Evolutionary conservation across 805 yeast genomes (phyloP), one percentile per base, ranked within the genome.

Genomic region (Kuraishia floccosa): DNA sequence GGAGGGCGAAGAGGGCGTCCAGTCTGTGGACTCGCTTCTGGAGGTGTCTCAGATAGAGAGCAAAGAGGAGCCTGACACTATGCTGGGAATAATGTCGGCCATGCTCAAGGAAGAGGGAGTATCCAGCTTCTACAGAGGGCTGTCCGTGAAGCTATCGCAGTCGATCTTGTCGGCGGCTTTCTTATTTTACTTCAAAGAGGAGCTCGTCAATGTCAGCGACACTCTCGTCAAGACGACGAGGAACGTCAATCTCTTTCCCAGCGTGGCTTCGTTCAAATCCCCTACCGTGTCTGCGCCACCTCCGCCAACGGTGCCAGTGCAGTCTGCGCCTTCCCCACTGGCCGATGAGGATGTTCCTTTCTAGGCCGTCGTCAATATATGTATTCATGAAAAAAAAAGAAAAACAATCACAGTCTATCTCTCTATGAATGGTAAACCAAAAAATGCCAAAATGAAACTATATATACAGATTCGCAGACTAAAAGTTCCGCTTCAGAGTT

Each of bases 101-200:
- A 80, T 85, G 35, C 55, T 79, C 30, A 49, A 55, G 28, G 70
- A 68, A 30, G 94, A 85, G 49, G 95, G 96, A 8, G 39, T 83
- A 27, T 61, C 64, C 24, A 82, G 86, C 2, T 72, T 87, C 37
- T 87, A 86, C 59, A 74, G 76, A 30, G 97, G 97, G 1, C 66
- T 87, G 38, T 60, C 70, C 32, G 73, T 86, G 33, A 87, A 87
- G 56, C 63, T 89, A 37, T 54, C 77, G 17, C 97, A 87, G 58
- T 74, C 87, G 37, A 85, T 89, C 28, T 52, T 79, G 35, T 85
- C 94, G 24, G 89, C 95, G 2, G 96, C 95, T 1, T 82, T 87
- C 44, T 63, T 87, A 46, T 87, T 87, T 50, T 82, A 76, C 54
- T 85, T 87, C 59, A 87, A 87, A 58, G 96, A 87, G 54, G 86